Conservation (phyloP, 345 rosid genomes). For the Mallotus nudiflorus region DNA sequence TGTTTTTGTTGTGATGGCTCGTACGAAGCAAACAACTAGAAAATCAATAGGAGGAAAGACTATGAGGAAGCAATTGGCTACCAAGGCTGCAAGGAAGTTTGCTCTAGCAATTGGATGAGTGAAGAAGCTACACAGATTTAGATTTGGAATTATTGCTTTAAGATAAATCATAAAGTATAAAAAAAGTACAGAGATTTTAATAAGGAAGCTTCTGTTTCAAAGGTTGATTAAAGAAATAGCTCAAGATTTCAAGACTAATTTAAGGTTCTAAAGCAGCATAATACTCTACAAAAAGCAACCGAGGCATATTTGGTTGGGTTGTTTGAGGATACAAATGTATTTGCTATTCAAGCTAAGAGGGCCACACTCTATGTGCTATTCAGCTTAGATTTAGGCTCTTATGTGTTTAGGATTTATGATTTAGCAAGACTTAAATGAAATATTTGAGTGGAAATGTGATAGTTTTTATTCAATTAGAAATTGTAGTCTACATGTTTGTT, state of each 20-base stretch:
- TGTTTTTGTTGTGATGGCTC: conserved; percentile 10
- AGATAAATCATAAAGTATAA: conserved; percentile 23
- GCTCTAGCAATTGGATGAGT: conserved; percentile 26
- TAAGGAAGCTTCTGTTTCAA: conserved; percentile 26
- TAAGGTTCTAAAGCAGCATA: conserved; percentile 20
- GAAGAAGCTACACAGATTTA: conserved; percentile 23
- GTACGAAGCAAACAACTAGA: conserved; percentile 24
- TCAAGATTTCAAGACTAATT: conserved; percentile 22
- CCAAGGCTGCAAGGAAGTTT: conserved; percentile 25
- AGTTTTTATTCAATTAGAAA: no score
- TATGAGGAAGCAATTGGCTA: conserved; percentile 27
- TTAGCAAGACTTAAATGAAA: no score
- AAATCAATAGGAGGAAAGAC: conserved; percentile 28
- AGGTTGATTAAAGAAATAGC: conserved; percentile 25
- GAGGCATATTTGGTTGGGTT: conserved; percentile 24
- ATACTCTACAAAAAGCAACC: conserved; percentile 25
- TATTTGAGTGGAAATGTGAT: no score
- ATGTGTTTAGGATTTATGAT: not conserved
- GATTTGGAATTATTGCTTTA: conserved; percentile 21
- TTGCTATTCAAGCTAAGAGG: conserved; percentile 26
- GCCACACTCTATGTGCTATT: conserved; percentile 24
- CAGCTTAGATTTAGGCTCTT: conserved; percentile 5
- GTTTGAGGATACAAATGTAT: conserved; percentile 27
- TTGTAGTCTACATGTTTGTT: not conserved
- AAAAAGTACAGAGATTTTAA: conserved; percentile 24